phyloP scores from a whole-genome alignment of 2,329 filamentous ascomycete species.

The Colletotrichum graminicola region DNA sequence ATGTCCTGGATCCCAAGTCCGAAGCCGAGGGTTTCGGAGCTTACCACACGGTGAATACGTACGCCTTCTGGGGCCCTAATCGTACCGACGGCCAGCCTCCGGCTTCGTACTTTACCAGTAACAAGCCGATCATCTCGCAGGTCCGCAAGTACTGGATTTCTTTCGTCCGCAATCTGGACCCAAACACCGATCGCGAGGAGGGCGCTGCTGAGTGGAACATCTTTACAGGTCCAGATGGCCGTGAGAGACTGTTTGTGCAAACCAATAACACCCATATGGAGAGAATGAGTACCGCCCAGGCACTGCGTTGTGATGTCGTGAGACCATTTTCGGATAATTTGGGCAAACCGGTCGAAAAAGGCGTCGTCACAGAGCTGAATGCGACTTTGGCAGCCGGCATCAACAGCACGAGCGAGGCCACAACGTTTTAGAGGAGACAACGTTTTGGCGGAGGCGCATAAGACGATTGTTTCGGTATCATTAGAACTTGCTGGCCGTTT shows the following conservation, averaged over 20 bases:
- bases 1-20: slow-evolving; percentile 71
- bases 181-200: slow-evolving; percentile 65
- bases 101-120: slow-evolving; percentile 66
- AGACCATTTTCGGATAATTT: slow-evolving; percentile 34
- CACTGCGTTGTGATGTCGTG: slow-evolving; percentile 35
- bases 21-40: slow-evolving; percentile 70
- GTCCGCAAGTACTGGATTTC: slow-evolving; percentile 81
- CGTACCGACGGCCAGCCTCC: slow-evolving; percentile 64
- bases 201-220: slow-evolving; percentile 65
- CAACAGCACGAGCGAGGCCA: slow-evolving; percentile 33
- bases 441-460: slow-evolving; percentile 14
- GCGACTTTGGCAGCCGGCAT: slow-evolving; percentile 36
- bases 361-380: slow-evolving; percentile 38
- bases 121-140: slow-evolving; percentile 68
- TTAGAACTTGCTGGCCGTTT: neutral
- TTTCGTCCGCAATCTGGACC: slow-evolving; percentile 76
- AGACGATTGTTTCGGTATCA: slow-evolving; percentile 14
- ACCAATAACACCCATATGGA: slow-evolving; percentile 58
- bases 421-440: slow-evolving; percentile 25
- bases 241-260: slow-evolving; percentile 56
- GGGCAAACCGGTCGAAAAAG: slow-evolving; percentile 34
- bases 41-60: slow-evolving; percentile 74
- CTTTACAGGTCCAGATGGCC: slow-evolving; percentile 51
- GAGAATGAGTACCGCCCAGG: slow-evolving; percentile 48
- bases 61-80: slow-evolving; percentile 75